A percentile compares a stretch with the other conserved stretches of the same genome.
Conservation (phyloP, 2,329 filamentous ascomycete species). For the Parafenestella ontariensis region DNA sequence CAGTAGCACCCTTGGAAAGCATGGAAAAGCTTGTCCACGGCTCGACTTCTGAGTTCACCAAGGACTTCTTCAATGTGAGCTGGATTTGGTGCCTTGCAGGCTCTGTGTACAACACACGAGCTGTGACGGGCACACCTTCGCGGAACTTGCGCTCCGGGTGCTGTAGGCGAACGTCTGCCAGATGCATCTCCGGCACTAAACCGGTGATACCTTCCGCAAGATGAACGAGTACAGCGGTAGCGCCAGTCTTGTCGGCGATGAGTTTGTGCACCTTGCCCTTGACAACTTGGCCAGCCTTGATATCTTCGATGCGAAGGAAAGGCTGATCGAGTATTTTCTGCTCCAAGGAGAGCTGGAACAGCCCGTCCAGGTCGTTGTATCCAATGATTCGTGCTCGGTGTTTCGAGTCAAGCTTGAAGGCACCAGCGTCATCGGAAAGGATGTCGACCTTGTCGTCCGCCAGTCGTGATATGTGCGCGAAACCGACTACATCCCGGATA, state of each 20-base stretch:
- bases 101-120: conserved; percentile 83
- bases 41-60: conserved; percentile 87
- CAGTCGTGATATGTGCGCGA: conserved; percentile 92
- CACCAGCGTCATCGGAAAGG: conserved; percentile 76
- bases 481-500: conserved; percentile 73
- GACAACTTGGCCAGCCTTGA: conserved; percentile 80
- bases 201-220: conserved; percentile 87
- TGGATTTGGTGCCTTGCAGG: conserved; percentile 77
- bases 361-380: conserved; percentile 85
- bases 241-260: conserved; percentile 76
- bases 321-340: conserved; percentile 82
- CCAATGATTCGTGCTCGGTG: conserved; percentile 85
- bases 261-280: conserved; percentile 86
- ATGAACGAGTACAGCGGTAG: conserved; percentile 81
- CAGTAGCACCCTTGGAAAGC: conserved; percentile 75
- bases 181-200: conserved; percentile 85
- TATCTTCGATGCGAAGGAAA: conserved; percentile 90
- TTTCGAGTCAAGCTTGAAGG: conserved; percentile 77
- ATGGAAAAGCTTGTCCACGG: conserved; percentile 80
- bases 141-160: conserved; percentile 97
- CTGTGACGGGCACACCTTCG: conserved; percentile 83
- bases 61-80: conserved; percentile 90
- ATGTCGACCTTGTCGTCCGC: conserved; percentile 89
- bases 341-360: conserved; percentile 86
- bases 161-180: conserved; percentile 85